phyloP scores from a whole-genome alignment of 495 filamentous ascomycete genomes.

The Penicillium pancosmium region DNA sequence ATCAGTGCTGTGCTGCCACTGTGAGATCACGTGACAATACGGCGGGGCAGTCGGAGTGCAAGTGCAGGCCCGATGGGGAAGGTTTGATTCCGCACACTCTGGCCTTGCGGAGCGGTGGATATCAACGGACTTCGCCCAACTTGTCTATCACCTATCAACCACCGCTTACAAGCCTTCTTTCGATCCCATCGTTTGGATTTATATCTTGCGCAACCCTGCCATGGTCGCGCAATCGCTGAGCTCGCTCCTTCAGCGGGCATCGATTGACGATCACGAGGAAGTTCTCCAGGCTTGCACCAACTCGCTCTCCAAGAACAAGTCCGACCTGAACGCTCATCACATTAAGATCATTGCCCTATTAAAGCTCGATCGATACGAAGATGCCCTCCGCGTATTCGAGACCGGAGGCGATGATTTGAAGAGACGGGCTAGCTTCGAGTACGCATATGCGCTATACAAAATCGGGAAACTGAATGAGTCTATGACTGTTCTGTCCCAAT shows the following conservation, averaged over 20 bases:
- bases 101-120: constrained; percentile 25
- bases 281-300: constrained; percentile 72
- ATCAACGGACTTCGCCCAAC: constrained; percentile 12
- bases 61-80: constrained; percentile 27
- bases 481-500: constrained; percentile 55
- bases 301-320: constrained; percentile 63
- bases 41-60: constrained; percentile 21
- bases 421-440: constrained; percentile 69
- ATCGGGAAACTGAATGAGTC: constrained; percentile 74
- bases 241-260: constrained; percentile 56
- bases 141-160: background rate
- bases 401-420: constrained; percentile 69
- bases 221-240: constrained; percentile 57
- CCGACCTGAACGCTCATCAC: constrained; percentile 69
- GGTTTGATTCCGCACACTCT: constrained; percentile 32
- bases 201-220: constrained; percentile 18
- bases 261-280: constrained; percentile 76
- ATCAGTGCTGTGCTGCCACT: too few species aligned
- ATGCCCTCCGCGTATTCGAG: constrained; percentile 78
- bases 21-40: constrained; percentile 23
- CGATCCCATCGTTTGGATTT: background rate
- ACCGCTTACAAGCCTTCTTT: background rate
- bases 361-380: constrained; percentile 91
- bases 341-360: constrained; percentile 83
- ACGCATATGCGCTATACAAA: constrained; percentile 92